These are phyloP conservation scores for Malus fusca DNA, from an alignment of 306 rosid genomes.

Conservation along the genomic window DNA sequence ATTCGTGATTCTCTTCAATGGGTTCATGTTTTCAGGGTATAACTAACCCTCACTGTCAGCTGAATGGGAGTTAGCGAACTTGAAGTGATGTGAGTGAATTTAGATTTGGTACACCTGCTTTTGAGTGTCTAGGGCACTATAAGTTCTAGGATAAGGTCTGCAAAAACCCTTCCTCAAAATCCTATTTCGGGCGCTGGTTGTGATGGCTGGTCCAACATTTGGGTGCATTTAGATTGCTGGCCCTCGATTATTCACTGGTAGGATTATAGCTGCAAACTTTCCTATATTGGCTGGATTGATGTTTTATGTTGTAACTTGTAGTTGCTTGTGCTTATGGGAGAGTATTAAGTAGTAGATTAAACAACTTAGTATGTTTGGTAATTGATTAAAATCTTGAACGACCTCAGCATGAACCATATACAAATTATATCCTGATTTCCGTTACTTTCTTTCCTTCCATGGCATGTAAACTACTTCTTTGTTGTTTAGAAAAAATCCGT, in stretches of 20 bases:
- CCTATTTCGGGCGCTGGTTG: background rate
- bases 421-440: background rate
- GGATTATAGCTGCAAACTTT: background rate
- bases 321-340: background rate
- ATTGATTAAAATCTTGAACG: background rate
- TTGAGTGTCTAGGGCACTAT: conserved; percentile 12
- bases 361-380: background rate
- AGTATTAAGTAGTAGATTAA: background rate
- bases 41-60: conserved; percentile 10
- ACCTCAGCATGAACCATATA: background rate
- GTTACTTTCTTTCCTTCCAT: background rate
- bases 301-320: background rate
- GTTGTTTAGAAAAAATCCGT: too few species aligned
- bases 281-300: background rate
- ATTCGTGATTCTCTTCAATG: conserved; percentile 10
- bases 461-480: background rate
- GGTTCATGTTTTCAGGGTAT: conserved; percentile 23
- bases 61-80: conserved; percentile 17
- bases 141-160: conserved; percentile 5
- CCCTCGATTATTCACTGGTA: background rate
- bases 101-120: conserved; percentile 7
- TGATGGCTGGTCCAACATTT: background rate
- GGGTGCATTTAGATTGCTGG: background rate
- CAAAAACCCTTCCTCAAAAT: background rate
- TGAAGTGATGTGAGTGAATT: background rate